Base-by-base conservation (phyloP, 2,329 filamentous ascomycete species). In the Coccinonectria pachysandricola region DNA sequence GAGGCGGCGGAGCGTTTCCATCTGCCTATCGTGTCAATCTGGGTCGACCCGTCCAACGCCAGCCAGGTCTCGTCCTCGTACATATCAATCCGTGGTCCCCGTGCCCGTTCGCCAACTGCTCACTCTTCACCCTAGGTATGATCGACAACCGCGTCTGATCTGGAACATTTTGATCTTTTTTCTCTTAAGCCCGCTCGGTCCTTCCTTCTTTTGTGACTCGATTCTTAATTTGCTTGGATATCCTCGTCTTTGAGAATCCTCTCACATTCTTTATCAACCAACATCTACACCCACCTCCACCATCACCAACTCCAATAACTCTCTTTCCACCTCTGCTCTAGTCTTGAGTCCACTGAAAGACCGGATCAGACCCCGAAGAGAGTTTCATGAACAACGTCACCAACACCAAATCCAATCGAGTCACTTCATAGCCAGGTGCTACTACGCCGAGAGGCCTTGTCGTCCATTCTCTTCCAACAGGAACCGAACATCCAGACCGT, bases 131-230 rank as follows among this genome's bases (percentile, higher is more conserved):
- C 31, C 51, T 51, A 57, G 42, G 33, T 54, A 60, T 57, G 60
- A 66, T 65, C 59, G 59, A 57, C 60, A 64, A 46, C 59, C 51
- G 54, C 42, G 57, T 61, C 50, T 52, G 55, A 56, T 55, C 53
- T 52, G 51, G 51, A 50, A 44, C 39, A 46, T 41, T 53, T 51
- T 62, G 54, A 57, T 50, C 51, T 57, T 36, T 56, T 57, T 53
- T 54, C 54, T 56, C 58, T 57, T 52, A 58, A 60, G 56, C 53
- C 54, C 55, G 57, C 58, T 57, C 54, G 57, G 57, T 60, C 63
- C 60, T 60, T 62, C 53, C 57, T 62, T 62, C 53, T 57, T 62
- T 62, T 54, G 48, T 56, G 53, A 54, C 54, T 64, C 52, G 54
- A 44, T 50, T 43, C 43, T 45, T n/a, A n/a, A n/a, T 48, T 46